Base-by-base conservation (phyloP, 2,329 filamentous ascomycete genomes). In the Colletotrichum karsti region DNA sequence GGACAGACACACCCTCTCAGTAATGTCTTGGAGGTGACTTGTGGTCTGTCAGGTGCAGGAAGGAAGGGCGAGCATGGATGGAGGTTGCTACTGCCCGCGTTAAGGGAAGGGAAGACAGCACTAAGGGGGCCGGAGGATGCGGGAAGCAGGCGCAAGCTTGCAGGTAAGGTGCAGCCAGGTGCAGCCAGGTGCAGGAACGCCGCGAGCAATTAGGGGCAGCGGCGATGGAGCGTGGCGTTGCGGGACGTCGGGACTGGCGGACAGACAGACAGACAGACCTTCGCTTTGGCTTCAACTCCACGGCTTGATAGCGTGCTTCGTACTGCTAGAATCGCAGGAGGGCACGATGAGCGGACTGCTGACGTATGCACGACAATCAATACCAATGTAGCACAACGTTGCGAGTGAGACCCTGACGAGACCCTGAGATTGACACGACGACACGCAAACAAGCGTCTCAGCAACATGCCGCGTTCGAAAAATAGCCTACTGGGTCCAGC, bases 141-240 rank as follows among this genome's bases (percentile, higher is more conserved):
- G 46, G 46, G 46, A 50, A 24, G 46, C 24, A 50, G 46, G n/a
- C 24, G 46, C 24, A 50, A 35, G 30, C 24, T 15, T 50, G 22
- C 24, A 50, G 46, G 24, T 28, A n/a, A 61, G 59, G 26, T 55
- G 48, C 58, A 53, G 58, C 33, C 15, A 61, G 46, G 18, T 41
- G 51, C 30, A 57, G 35, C 12, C 8, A 37, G 12, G 35, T 33
- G 55, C 55, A 54, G 55, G 55, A 30, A 51, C 26, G 20, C 15
- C 30, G 18, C 28, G 28, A 37, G 44, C 37, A 66, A 48, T 51
- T 57, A 57, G 42, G 58, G 50, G 53, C 18, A 22, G 20, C 26
- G 28, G 51, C n/a, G 51, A 37, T 26, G n/a, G 35, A 50, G 63
- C 59, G 51, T 67, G 59, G 63, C 63, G 59, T 57, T 18, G 42